Base-by-base conservation (phyloP, 202 grass and related monocot species). In the Schoenoplectus triqueter region DNA sequence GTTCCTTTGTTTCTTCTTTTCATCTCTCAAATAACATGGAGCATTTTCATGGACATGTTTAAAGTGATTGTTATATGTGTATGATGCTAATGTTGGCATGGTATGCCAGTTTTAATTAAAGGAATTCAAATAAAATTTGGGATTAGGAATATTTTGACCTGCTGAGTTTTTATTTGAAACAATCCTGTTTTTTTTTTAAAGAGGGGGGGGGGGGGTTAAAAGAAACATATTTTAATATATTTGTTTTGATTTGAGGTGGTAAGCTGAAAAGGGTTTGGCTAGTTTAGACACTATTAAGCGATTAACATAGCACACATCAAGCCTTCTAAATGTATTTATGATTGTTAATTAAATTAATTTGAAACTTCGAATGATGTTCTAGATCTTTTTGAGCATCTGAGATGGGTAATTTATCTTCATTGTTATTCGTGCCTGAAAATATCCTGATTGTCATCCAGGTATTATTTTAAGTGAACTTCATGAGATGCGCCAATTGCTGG, bases 271-370 rank as follows among this genome's bases (percentile, higher is more conserved):
- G 31, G n/a, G 45, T 72, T 72, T 17, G 9, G 69, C 69, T 42
- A 42, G 66, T 10, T 42, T 21, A 14, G 10, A 69, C 18, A 20
- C 66, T 69, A 42, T 69, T 69, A 42, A 69, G 39, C 11, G 1
- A 41, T 3, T 45, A 69, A 7, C 9, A 75, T 55, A 13, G 22
- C 72, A 75, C 49, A 19, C 10, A 75, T 75, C 31, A 54, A 75
- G 18, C 49, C 4, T 55, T n/a, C 18, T 54, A 75, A 51, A 75
- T 55, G 41, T 40, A 54, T 75, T 70, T 48, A 13, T 75, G 72
- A 55, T 75, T 55, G 49, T 3, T 73, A 54, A 75, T 75, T 2
- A 75, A 55, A 54, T 75, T 55, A 75, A 19, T 75, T 72, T 19
- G n/a, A 49, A 55, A 75, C 10, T 75, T 75, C 10, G 22, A 74